Base-by-base conservation (phyloP, 306 rosid species). In the Acmispon strigosus region DNA sequence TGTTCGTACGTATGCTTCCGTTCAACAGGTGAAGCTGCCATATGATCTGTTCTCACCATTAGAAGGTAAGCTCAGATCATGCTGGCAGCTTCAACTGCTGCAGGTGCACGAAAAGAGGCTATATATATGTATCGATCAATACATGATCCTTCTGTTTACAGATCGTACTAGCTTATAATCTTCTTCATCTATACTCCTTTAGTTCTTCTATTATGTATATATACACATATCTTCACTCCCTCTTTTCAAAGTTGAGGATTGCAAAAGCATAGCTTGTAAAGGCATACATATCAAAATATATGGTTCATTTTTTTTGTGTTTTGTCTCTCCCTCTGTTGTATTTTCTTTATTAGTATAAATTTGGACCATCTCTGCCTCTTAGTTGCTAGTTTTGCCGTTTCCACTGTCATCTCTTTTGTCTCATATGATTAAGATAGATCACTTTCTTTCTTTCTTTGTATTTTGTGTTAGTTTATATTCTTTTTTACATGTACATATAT, bases 61-160 rank as follows among this genome's bases (percentile, higher is more conserved):
- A 29, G 52, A 59, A 76, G 78, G 80, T 61, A 77, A 84, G 76
- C 57, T 60, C 81, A 90, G 96, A 90, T 90, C 96, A 90, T 87
- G 96, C 94, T 90, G 96, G 96, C 96, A 90, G 96, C 96, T 90
- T 90, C 92, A 90, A 63, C 96, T 61, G 62, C 19, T 86, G 76
- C 70, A 73, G 82, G 84, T 77, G 87, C 96, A 86, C 76, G 74
- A 61, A 18, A 44, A 45, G 58, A 53, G 70, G 6, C 47, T 42
- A 10, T 42, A 42, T 42, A 42, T n/a, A n/a, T n/a, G n/a, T n/a
- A n/a, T n/a, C n/a, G n/a, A n/a, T n/a, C n/a, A n/a, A n/a, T n/a
- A n/a, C n/a, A n/a, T n/a, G n/a, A n/a, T n/a, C n/a, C n/a, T n/a
- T n/a, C n/a, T n/a, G n/a, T n/a, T n/a, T n/a, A 27, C 4, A 27